Conservation (phyloP, 768 basidiomycete species). For the Suillus hirtellus region DNA sequence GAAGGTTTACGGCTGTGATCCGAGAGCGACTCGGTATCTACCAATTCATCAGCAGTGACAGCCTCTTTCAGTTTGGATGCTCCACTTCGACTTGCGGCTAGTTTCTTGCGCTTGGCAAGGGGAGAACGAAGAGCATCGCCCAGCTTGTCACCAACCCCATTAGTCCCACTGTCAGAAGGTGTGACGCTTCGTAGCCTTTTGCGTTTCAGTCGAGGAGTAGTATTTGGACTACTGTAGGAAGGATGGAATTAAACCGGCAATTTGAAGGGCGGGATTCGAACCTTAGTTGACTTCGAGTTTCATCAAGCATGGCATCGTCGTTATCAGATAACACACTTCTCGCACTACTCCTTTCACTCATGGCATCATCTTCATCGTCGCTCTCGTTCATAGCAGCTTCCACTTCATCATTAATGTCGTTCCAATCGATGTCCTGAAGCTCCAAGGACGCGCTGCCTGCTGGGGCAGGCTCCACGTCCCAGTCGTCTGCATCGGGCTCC, state of each 20-base stretch:
- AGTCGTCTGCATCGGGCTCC: slow-evolving; percentile 69
- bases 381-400: slow-evolving; percentile 85
- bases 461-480: slow-evolving; percentile 49
- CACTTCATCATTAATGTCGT: slow-evolving; percentile 82
- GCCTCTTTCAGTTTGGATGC: slow-evolving; percentile 70
- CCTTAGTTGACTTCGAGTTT: slow-evolving; percentile 49
- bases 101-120: slow-evolving; percentile 77
- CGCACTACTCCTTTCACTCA: slow-evolving; percentile 43
- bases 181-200: slow-evolving; percentile 75
- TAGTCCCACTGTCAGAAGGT: slow-evolving; percentile 56
- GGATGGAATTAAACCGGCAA: slow-evolving; percentile 18
- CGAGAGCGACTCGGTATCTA: slow-evolving; percentile 12
- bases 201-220: slow-evolving; percentile 50
- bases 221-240: slow-evolving; percentile 35
- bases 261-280: slow-evolving; percentile 23
- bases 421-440: slow-evolving; percentile 73
- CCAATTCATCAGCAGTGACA: slow-evolving; percentile 55
- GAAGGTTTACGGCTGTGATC: slow-evolving; percentile 17
- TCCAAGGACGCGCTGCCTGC: slow-evolving; percentile 41
- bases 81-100: slow-evolving; percentile 64
- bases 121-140: slow-evolving; percentile 62
- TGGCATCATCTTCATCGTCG: slow-evolving; percentile 50
- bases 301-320: slow-evolving; percentile 48
- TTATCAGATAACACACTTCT: slow-evolving; percentile 52
- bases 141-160: slow-evolving; percentile 29